Evolutionary conservation across 441 rosid species (phyloP).

Genomic region (Populus hybrid): DNA sequence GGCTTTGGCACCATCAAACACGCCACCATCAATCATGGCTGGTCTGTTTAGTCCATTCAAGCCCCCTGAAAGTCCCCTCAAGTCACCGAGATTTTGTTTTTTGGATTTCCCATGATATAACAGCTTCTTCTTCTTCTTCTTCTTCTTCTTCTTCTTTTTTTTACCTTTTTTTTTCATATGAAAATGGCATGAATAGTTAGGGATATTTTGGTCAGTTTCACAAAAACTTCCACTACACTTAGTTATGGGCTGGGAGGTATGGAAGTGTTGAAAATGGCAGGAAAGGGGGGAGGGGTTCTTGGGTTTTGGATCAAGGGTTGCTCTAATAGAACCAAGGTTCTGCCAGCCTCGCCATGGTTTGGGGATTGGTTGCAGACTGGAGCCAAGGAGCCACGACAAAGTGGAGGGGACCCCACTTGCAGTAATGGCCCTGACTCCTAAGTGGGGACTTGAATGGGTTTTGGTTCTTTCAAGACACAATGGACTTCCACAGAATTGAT

Average conservation of each 20-base stretch:
- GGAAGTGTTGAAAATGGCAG: conserved; percentile 16
- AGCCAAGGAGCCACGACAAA: neutral
- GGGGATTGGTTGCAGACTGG: neutral
- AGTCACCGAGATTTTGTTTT: conserved; percentile 41
- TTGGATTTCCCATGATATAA: conserved; percentile 51
- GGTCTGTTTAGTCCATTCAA: conserved; percentile 51
- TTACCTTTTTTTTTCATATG: no score
- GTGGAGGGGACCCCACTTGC: neutral
- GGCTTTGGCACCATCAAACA: conserved; percentile 64
- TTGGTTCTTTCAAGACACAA: neutral
- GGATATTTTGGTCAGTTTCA: conserved; percentile 35
- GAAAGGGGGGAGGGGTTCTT: conserved; percentile 18
- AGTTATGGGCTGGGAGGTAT: conserved; percentile 27
- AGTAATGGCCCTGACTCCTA: neutral
- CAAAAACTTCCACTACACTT: conserved; percentile 6
- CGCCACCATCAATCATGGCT: conserved; percentile 63
- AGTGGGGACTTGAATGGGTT: neutral
- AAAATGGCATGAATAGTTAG: neutral
- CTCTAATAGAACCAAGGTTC: neutral
- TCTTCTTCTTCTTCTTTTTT: neutral
- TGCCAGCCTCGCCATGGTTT: neutral
- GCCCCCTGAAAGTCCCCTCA: conserved; percentile 66
- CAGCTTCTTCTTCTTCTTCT: neutral
- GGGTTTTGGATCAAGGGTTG: conserved; percentile 12
- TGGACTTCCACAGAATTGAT: neutral